These are phyloP conservation scores for Vitis hybrid DNA, from an alignment of 177 flowering plant genomes.

Conservation along the genomic window DNA sequence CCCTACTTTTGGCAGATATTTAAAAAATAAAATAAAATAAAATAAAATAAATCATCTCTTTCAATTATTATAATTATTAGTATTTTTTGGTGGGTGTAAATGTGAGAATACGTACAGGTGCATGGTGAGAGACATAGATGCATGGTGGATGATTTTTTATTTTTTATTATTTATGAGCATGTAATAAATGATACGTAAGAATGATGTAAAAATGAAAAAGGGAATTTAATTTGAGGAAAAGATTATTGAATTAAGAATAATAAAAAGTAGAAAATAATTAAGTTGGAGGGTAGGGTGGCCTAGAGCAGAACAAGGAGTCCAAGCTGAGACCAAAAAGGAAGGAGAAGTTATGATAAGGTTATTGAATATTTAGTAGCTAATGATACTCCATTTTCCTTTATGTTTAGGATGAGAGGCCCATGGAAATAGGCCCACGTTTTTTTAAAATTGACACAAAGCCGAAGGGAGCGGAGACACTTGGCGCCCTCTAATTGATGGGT, in stretches of 20 bases:
- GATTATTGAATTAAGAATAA: neutral
- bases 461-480: constrained; percentile 29
- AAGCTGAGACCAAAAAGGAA: constrained; percentile 12
- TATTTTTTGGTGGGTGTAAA: too few species aligned
- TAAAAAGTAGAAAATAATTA: neutral
- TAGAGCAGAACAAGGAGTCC: constrained; percentile 22
- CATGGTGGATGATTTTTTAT: too few species aligned
- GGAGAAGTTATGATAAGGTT: constrained; percentile 27
- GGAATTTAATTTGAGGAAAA: neutral
- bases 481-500: constrained; percentile 27
- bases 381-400: constrained; percentile 27
- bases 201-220: neutral
- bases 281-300: neutral
- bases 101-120: too few species aligned
- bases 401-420: constrained; percentile 15
- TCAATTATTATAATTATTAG: too few species aligned
- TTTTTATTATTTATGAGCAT: too few species aligned
- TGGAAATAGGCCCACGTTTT: constrained; percentile 34
- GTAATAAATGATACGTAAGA: too few species aligned
- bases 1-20: too few species aligned
- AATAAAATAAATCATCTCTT: too few species aligned
- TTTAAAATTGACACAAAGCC: neutral
- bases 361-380: constrained; percentile 39
- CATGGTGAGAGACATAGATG: too few species aligned
- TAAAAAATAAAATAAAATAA: too few species aligned